These are phyloP conservation scores for Solanum hybrid DNA, from an alignment of 305 asterid genomes.

Conservation along the genomic window DNA sequence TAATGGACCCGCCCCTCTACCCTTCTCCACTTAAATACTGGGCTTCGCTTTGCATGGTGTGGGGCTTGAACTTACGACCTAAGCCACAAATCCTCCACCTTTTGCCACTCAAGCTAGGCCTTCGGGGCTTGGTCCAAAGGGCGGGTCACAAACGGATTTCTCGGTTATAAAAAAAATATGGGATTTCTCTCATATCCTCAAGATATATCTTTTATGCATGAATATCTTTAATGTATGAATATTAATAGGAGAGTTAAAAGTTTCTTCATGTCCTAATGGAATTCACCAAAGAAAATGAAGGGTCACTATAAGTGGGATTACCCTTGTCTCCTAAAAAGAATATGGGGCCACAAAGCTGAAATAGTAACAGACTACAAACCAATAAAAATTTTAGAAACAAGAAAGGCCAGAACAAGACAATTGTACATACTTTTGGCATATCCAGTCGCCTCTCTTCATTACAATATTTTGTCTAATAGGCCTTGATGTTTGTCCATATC, in stretches of 20 bases:
- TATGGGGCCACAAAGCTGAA: not conserved
- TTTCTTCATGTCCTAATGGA: not conserved
- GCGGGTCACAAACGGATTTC: not conserved
- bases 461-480: conserved; percentile 53
- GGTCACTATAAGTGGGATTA: not conserved
- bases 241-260: not conserved
- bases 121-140: not conserved
- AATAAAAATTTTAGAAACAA: not conserved
- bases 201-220: not conserved
- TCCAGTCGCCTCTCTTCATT: conserved; percentile 98
- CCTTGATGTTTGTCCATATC: conserved; percentile 26
- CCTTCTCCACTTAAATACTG: not conserved
- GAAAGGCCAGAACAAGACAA: not conserved
- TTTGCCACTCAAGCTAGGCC: not conserved
- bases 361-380: not conserved
- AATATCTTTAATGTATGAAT: not conserved
- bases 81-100: not conserved
- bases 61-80: not conserved
- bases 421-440: conserved; percentile 64
- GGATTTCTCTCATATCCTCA: not conserved
- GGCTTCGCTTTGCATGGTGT: not conserved
- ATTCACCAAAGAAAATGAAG: not conserved
- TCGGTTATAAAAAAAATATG: not conserved
- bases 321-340: not conserved
- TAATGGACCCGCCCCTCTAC: not conserved